phyloP scores from a whole-genome alignment of 495 filamentous ascomycete species.

The Jackrogersella minutella region DNA sequence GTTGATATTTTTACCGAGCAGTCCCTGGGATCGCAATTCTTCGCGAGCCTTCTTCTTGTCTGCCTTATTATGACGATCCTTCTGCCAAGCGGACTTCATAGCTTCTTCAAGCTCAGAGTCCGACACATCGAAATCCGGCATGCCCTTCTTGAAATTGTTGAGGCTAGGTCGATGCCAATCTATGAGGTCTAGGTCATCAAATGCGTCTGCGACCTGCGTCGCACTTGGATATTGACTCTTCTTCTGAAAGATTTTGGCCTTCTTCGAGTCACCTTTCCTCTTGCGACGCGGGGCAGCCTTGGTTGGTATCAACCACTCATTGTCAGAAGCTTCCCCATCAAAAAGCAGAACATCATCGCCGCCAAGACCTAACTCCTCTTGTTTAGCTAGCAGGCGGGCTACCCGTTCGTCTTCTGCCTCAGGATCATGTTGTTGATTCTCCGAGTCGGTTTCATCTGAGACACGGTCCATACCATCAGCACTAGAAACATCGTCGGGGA shows the following conservation, averaged over 20 bases:
- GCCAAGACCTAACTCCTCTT: slow-evolving; percentile 70
- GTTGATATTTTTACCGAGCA: slow-evolving; percentile 72
- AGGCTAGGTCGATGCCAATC: slow-evolving; percentile 73
- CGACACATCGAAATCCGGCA: slow-evolving; percentile 62
- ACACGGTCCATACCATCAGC: slow-evolving; percentile 28
- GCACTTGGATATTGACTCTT: slow-evolving; percentile 64
- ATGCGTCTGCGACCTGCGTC: slow-evolving; percentile 72
- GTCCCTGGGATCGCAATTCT: slow-evolving; percentile 76
- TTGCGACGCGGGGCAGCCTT: slow-evolving; percentile 26
- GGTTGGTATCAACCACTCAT: slow-evolving; percentile 25
- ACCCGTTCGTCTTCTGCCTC: slow-evolving; percentile 63
- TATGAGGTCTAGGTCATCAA: slow-evolving; percentile 83
- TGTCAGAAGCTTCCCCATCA: slow-evolving; percentile 44
- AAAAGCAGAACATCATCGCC: slow-evolving; percentile 65
- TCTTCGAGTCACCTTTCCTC: slow-evolving; percentile 39
- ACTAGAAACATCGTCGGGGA: slow-evolving; percentile 29
- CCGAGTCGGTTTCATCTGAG: slow-evolving; percentile 37
- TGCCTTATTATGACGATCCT: slow-evolving; percentile 84
- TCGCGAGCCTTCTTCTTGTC: slow-evolving; percentile 79
- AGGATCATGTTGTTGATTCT: slow-evolving; percentile 43
- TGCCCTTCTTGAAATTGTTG: slow-evolving; percentile 49
- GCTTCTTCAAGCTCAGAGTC: slow-evolving; percentile 77
- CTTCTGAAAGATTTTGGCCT: slow-evolving; percentile 30
- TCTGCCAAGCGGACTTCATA: slow-evolving; percentile 70
- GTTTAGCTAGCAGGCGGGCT: slow-evolving; percentile 67